A percentile compares a stretch with the other conserved stretches of the same genome.
These are phyloP conservation scores for Phylloporus sp. DNA, from an alignment of 768 basidiomycete genomes.

Conservation along the genomic window DNA sequence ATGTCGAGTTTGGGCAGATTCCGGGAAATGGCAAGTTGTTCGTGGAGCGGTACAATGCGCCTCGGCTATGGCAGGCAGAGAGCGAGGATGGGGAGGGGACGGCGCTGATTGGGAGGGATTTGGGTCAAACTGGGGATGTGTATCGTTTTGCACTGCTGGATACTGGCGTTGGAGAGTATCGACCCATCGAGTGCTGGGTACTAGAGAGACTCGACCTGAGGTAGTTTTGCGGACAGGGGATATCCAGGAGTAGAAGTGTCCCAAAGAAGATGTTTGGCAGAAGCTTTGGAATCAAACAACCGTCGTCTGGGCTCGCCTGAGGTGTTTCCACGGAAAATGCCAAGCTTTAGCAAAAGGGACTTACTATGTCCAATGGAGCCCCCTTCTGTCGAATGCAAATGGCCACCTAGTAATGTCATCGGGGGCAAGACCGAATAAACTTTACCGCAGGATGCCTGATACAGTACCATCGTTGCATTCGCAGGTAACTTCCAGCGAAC, in stretches of 20 bases:
- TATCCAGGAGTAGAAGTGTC: neutral
- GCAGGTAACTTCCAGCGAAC: too few relatives aligned
- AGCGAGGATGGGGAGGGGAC: neutral
- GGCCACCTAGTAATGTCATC: too few relatives aligned
- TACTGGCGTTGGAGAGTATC: neutral
- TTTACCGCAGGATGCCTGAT: too few relatives aligned
- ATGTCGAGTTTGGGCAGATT: constrained; percentile 36
- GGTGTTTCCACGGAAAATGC: too few relatives aligned
- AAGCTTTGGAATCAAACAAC: constrained; percentile 28
- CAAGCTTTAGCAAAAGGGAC: too few relatives aligned
- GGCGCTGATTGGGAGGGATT: constrained; percentile 14
- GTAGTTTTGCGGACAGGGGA: neutral
- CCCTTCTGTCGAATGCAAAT: too few relatives aligned
- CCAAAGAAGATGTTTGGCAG: constrained; percentile 20
- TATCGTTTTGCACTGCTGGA: constrained; percentile 10
- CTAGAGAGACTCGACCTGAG: constrained; percentile 8
- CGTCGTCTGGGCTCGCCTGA: too few relatives aligned
- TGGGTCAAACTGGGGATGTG: constrained; percentile 5
- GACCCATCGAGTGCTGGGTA: constrained; percentile 4
- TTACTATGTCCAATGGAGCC: too few relatives aligned
- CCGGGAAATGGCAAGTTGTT: constrained; percentile 11
- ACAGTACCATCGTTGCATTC: too few relatives aligned
- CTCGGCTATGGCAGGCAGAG: too few relatives aligned
- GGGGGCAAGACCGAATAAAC: too few relatives aligned
- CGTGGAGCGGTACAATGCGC: constrained; percentile 5